Evolutionary conservation across 306 rosid genomes (phyloP).

Genomic region (Cucurbita argyrosperma): DNA sequence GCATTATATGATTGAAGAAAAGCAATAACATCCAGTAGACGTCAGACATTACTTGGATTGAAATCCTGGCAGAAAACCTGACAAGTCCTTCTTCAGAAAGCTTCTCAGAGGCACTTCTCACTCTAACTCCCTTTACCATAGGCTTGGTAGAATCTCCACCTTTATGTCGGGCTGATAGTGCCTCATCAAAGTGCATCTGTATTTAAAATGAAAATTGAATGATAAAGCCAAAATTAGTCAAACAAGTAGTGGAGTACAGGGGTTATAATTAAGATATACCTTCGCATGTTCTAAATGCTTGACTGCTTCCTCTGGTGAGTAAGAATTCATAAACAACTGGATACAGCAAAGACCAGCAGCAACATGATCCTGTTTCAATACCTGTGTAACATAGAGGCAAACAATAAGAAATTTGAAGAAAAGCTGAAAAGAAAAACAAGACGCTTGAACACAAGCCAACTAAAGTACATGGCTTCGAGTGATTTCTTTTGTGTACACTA

Average conservation of each 20-base stretch:
- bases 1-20: background rate
- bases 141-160: constrained; percentile 76
- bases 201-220: constrained; percentile 2
- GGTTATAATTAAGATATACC: constrained; percentile 25
- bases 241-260: background rate
- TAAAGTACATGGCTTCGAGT: background rate
- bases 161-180: constrained; percentile 70
- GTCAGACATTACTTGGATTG: constrained; percentile 63
- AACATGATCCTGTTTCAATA: constrained; percentile 78
- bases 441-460: background rate
- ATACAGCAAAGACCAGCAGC: constrained; percentile 98
- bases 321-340: constrained; percentile 84
- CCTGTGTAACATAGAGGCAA: constrained; percentile 37
- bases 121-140: constrained; percentile 65
- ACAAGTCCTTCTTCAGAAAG: constrained; percentile 93
- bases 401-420: background rate
- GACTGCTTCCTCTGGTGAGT: constrained; percentile 81
- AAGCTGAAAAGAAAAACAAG: background rate
- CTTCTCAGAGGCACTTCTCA: constrained; percentile 67
- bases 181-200: constrained; percentile 95
- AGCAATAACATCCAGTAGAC: background rate
- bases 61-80: constrained; percentile 73
- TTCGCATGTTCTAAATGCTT: constrained; percentile 88
- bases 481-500: too few relatives aligned
- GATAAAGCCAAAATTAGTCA: background rate